These are phyloP conservation scores for Phyllosticta citrichinensis DNA, from an alignment of 2,329 filamentous ascomycete species.

Conservation along the genomic window DNA sequence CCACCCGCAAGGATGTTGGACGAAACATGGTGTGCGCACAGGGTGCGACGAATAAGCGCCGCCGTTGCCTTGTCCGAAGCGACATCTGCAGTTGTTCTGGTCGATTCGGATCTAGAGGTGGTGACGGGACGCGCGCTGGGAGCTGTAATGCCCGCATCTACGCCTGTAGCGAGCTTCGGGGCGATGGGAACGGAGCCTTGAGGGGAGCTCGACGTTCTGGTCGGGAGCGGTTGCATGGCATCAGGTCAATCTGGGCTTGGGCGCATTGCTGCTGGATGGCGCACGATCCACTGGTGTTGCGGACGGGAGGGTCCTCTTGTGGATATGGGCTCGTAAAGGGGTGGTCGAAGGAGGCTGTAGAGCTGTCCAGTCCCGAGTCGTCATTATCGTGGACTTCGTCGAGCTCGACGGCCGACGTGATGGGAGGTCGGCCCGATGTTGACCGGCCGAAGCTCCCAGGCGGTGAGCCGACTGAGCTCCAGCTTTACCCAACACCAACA, in stretches of 20 bases:
- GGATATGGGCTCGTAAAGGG: neutral
- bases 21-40: conserved; percentile 58
- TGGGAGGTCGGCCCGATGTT: conserved; percentile 4
- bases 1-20: conserved; percentile 32
- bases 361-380: neutral
- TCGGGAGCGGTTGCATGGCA: conserved; percentile 9
- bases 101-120: neutral
- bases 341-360: neutral
- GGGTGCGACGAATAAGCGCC: conserved; percentile 68
- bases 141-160: neutral
- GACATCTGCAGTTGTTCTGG: conserved; percentile 9
- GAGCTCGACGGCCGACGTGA: conserved; percentile 1
- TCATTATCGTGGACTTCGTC: conserved; percentile 1
- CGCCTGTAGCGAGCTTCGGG: neutral
- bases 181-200: conserved; percentile 4
- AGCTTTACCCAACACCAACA: neutral
- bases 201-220: conserved; percentile 5
- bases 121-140: neutral
- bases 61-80: conserved; percentile 66
- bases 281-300: neutral
- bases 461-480: conserved; percentile 6
- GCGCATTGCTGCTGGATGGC: conserved; percentile 7
- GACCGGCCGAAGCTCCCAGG: conserved; percentile 1
- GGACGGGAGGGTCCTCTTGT: neutral
- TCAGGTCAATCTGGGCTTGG: conserved; percentile 6